phyloP scores from a whole-genome alignment of 1,284 basidiomycete genomes.

The Fomitopsis pinicola region DNA sequence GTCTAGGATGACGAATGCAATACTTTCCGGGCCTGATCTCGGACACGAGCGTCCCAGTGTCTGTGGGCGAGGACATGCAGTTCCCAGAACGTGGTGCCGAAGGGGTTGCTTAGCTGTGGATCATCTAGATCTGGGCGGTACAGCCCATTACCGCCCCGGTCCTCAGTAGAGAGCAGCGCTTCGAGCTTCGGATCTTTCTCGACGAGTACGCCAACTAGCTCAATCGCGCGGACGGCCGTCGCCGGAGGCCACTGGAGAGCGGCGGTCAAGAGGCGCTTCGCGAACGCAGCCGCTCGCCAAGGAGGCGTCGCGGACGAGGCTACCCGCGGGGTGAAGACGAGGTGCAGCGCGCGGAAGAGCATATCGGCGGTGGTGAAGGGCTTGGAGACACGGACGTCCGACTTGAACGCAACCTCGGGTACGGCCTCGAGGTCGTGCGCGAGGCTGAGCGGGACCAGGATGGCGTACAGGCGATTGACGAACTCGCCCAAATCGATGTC shows the following conservation, averaged over 20 bases:
- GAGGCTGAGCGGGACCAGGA: conserved; percentile 60
- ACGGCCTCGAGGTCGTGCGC: conserved; percentile 45
- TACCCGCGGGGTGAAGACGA: conserved; percentile 71
- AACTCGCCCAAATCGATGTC: conserved; percentile 95
- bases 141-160: conserved; percentile 71
- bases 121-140: conserved; percentile 84
- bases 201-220: conserved; percentile 70
- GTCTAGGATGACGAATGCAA: conserved; percentile 11
- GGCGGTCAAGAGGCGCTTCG: conserved; percentile 82
- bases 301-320: conserved; percentile 57
- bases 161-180: conserved; percentile 82
- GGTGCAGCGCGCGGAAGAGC: conserved; percentile 81
- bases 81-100: conserved; percentile 72
- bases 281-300: conserved; percentile 85
- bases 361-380: conserved; percentile 56
- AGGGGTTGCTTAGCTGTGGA: conserved; percentile 76
- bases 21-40: conserved; percentile 31
- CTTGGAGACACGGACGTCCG: conserved; percentile 23
- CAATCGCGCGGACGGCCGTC: conserved; percentile 62
- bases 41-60: conserved; percentile 65
- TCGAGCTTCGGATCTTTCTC: conserved; percentile 79
- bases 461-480: conserved; percentile 70
- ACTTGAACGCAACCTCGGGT: conserved; percentile 19
- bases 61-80: conserved; percentile 48
- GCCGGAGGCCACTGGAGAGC: conserved; percentile 77